Conservation (phyloP, 108 stramenopile species). For the Pinguiococcus pyrenoidosus region DNA sequence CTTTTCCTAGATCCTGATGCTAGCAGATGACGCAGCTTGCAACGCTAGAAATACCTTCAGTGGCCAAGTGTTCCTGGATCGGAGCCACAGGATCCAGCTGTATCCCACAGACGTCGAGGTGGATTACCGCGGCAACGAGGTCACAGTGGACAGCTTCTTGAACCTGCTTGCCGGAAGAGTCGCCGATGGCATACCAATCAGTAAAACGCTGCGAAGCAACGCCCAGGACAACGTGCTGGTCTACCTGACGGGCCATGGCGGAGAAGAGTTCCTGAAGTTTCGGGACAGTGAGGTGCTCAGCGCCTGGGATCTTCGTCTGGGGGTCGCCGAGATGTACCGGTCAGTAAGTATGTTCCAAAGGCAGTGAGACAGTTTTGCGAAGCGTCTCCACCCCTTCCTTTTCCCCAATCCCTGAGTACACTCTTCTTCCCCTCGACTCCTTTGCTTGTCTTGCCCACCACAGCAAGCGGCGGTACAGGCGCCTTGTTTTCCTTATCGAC, state of each 20-base stretch:
- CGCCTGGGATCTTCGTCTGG: constrained; percentile 61
- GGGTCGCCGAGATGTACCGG: neutral
- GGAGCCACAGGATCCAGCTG: constrained; percentile 49
- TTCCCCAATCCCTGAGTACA: neutral
- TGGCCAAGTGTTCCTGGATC: constrained; percentile 1
- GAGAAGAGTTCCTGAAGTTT: constrained; percentile 89
- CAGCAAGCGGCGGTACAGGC: constrained; percentile 38
- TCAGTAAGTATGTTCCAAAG: neutral
- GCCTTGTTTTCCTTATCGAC: constrained; percentile 68
- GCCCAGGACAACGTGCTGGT: constrained; percentile 47
- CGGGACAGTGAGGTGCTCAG: constrained; percentile 84
- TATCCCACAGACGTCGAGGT: constrained; percentile 52
- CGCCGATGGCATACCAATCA: constrained; percentile 14
- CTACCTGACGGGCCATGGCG: constrained; percentile 88
- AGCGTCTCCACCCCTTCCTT: neutral
- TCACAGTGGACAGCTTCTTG: constrained; percentile 76
- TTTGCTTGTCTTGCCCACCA: constrained; percentile 53
- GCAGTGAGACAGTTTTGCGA: neutral
- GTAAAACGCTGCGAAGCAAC: constrained; percentile 5
- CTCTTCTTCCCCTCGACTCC: constrained; percentile 1
- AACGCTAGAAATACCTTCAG: constrained; percentile 37
- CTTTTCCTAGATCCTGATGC: no score
- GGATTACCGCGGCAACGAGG: constrained; percentile 82
- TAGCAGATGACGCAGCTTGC: constrained; percentile 67
- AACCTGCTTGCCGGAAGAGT: constrained; percentile 49